A percentile compares a stretch with the other conserved stretches of the same genome.
Evolutionary conservation across 2,329 filamentous ascomycete species (phyloP).

Genomic region (Coniochaeta ligniaria): DNA sequence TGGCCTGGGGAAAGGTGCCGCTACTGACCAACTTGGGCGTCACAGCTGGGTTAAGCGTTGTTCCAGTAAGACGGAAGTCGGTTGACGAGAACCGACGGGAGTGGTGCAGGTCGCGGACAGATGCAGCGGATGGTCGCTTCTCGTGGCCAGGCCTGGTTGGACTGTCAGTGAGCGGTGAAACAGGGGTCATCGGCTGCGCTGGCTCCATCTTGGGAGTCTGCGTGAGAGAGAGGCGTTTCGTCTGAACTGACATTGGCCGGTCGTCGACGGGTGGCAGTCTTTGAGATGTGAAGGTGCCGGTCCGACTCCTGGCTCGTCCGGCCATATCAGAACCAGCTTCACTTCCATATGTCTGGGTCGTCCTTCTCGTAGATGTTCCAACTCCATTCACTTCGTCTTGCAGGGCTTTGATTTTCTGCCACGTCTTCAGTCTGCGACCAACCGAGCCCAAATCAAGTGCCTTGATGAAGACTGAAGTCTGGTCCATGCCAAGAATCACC

Average conservation of each 20-base stretch:
- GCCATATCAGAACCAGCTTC: slow-evolving; percentile 50
- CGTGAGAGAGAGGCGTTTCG: slow-evolving; percentile 39
- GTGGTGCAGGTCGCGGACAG: slow-evolving; percentile 74
- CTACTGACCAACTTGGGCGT: slow-evolving; percentile 35
- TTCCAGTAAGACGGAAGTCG: slow-evolving; percentile 51
- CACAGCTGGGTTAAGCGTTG: slow-evolving; percentile 21
- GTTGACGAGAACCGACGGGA: slow-evolving; percentile 83
- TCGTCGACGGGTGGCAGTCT: slow-evolving; percentile 33
- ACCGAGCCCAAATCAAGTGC: slow-evolving; percentile 91
- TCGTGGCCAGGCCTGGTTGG: slow-evolving; percentile 41
- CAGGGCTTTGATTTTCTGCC: slow-evolving; percentile 90
- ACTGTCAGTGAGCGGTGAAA: slow-evolving; percentile 35
- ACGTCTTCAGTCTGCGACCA: slow-evolving; percentile 82
- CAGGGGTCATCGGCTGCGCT: slow-evolving; percentile 31
- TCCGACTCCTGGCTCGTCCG: slow-evolving; percentile 44
- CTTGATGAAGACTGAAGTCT: slow-evolving; percentile 90
- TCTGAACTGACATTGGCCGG: slow-evolving; percentile 38
- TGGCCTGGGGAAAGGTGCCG: slow-evolving; percentile 32
- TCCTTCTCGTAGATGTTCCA: slow-evolving; percentile 35
- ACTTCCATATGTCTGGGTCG: slow-evolving; percentile 50
- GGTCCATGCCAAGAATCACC: slow-evolving; percentile 89
- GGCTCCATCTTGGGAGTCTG: slow-evolving; percentile 42
- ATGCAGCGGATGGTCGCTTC: slow-evolving; percentile 70
- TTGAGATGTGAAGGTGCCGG: slow-evolving; percentile 47
- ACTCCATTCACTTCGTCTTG: slow-evolving; percentile 74